A percentile compares a stretch with the other conserved stretches of the same genome.
Evolutionary conservation across 441 rosid genomes (phyloP).

Genomic region (Adansonia gregorii): DNA sequence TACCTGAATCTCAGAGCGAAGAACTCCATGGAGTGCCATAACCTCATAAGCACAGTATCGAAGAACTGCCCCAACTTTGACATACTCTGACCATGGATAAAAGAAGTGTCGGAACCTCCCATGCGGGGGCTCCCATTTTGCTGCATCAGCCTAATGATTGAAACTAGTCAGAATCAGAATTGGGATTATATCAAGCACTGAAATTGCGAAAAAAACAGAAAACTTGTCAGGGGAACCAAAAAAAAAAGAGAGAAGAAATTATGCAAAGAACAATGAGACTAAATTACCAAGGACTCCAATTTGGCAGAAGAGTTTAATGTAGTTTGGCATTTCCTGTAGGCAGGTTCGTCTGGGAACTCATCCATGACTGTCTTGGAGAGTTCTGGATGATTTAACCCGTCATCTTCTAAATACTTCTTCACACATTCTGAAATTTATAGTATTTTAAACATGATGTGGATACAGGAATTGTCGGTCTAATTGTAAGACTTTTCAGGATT

Average conservation of each 20-base stretch:
- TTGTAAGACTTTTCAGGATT: too few species aligned
- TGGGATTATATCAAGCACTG: conserved; percentile 8
- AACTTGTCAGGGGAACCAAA: neutral
- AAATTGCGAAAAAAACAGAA: neutral
- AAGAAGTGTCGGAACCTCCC: conserved; percentile 62
- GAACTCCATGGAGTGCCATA: conserved; percentile 76
- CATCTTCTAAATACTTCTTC: conserved; percentile 64
- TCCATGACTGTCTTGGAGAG: conserved; percentile 59
- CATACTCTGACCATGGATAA: conserved; percentile 74
- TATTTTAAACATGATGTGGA: too few species aligned
- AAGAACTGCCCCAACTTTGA: conserved; percentile 64
- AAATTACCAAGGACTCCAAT: conserved; percentile 57
- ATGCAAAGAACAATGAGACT: conserved; percentile 24
- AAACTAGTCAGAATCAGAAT: neutral
- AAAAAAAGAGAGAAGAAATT: neutral
- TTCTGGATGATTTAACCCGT: conserved; percentile 53
- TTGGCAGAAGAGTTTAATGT: conserved; percentile 59
- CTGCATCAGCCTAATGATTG: conserved; percentile 49
- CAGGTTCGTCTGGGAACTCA: conserved; percentile 71
- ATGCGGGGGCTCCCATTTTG: conserved; percentile 76
- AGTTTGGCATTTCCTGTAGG: conserved; percentile 50
- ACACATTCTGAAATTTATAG: conserved; percentile 54
- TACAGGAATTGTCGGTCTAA: too few species aligned
- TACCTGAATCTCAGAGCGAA: conserved; percentile 74
- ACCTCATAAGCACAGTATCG: conserved; percentile 68